Evolutionary conservation across 148 eudicot genomes (phyloP), one percentile per base, ranked within the genome.

Genomic region (Silene uniflora): DNA sequence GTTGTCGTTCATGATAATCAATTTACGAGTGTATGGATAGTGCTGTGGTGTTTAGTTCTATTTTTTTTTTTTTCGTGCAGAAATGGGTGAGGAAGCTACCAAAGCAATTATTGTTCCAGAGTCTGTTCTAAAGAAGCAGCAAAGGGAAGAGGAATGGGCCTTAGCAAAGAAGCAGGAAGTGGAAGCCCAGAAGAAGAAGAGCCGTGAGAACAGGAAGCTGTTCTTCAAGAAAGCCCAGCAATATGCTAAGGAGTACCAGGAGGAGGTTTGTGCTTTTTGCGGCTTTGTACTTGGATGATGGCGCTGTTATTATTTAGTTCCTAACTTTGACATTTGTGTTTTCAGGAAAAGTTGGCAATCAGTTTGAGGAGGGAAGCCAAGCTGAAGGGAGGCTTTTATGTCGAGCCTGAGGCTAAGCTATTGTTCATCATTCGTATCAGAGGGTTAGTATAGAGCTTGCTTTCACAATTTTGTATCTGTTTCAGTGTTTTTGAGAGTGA

Each of bases 361-460:
- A 80, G 62, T 14, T 75, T 91, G 86, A 90, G 91, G 79, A 89
- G 92, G 55, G 89, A 91, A 56, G 92, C 97, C 9, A 84, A 89
- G 72, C 79, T 91, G 83, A 90, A 83, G 75, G 97, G 94, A 47
- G 97, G 93, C 0, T 91, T 91, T 32, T 91, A 89, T 81, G 97
- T 91, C n/a, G 89, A 85, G 76, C 97, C 97, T 0, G 94, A 91
- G 69, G 89, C 97, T 39, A 91, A 91, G 89, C 88, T 90, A 49
- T 70, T 91, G 56, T 90, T 90, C 81, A 89, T 91, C 67, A 79
- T 86, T 61, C 78, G 93, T 56, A 91, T 91, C 47, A 90, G 91
- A 23, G 97, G 97, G 97, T 91, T 75, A 1, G 88, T 81, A 27
- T 7, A 3, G 16, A 25, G 61, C 8, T 44, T 56, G 3, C 8